phyloP scores from a whole-genome alignment of 2,329 filamentous ascomycete genomes.

The Camillea tinctor region DNA sequence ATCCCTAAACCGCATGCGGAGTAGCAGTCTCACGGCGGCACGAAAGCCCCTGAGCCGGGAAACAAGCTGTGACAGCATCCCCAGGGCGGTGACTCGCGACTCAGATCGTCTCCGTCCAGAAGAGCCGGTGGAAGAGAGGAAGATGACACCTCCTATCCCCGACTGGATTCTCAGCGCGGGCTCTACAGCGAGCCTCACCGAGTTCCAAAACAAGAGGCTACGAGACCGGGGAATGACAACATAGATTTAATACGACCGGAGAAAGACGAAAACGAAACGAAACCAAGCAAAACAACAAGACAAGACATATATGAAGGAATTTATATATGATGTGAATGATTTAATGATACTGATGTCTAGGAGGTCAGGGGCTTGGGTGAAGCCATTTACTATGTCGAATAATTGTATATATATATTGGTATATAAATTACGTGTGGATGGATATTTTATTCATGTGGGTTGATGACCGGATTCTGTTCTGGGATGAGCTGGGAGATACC shows the following conservation, averaged over 20 bases:
- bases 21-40: constrained; percentile 50
- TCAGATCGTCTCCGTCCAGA: constrained; percentile 21
- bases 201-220: constrained; percentile 42
- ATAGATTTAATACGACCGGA: constrained; percentile 15
- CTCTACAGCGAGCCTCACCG: constrained; percentile 48
- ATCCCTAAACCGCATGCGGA: constrained; percentile 53
- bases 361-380: neutral
- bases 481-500: constrained; percentile 26
- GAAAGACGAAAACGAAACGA: constrained; percentile 10
- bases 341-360: neutral
- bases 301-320: neutral
- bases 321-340: neutral
- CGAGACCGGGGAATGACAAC: constrained; percentile 17
- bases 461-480: constrained; percentile 8
- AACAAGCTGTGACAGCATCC: constrained; percentile 50
- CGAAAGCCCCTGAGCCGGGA: constrained; percentile 51
- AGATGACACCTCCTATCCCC: constrained; percentile 60
- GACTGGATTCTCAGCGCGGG: constrained; percentile 59
- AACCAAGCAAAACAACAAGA: neutral
- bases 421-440: neutral
- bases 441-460: constrained; percentile 1
- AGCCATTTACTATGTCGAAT: neutral
- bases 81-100: constrained; percentile 26
- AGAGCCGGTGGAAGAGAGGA: constrained; percentile 37
- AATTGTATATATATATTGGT: constrained; percentile 4